phyloP scores from a whole-genome alignment of 352 stramenopile genomes.

The Phytophthora constricta region DNA sequence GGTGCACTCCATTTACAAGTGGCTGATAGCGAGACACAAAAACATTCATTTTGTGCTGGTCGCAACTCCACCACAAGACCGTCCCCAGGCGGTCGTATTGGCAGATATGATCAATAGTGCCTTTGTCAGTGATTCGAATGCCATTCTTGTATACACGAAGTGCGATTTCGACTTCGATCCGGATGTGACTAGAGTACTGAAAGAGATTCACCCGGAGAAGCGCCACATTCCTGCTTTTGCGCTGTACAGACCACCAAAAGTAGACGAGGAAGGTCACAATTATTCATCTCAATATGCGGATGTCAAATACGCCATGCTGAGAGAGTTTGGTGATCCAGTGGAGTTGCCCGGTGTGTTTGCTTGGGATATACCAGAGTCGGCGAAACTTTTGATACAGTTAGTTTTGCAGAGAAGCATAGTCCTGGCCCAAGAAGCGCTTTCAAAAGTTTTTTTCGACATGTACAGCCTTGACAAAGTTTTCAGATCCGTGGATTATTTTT shows the following conservation, averaged over 20 bases:
- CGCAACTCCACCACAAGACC: constrained; percentile 13
- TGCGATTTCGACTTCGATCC: constrained; percentile 14
- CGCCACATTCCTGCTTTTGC: constrained; percentile 4
- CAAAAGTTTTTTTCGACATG: too few relatives aligned
- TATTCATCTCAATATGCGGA: constrained; percentile 2
- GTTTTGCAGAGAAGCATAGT: too few relatives aligned
- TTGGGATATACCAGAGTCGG: too few relatives aligned
- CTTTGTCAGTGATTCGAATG: not conserved
- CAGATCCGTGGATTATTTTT: too few relatives aligned
- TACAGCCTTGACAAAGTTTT: too few relatives aligned
- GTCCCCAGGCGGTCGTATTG: constrained; percentile 3
- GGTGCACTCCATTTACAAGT: constrained; percentile 13
- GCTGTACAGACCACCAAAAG: constrained; percentile 1
- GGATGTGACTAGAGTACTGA: not conserved
- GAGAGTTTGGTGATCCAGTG: not conserved
- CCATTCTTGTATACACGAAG: constrained; percentile 14
- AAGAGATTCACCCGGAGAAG: constrained; percentile 1
- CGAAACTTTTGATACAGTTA: too few relatives aligned
- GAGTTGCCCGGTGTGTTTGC: too few relatives aligned
- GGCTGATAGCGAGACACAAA: constrained; percentile 14
- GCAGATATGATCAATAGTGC: constrained; percentile 1
- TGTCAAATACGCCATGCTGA: not conserved
- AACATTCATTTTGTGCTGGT: constrained; percentile 7
- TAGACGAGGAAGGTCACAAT: not conserved
- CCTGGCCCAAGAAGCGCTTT: too few relatives aligned